phyloP scores from a whole-genome alignment of 2,329 filamentous ascomycete species.

The Phyllosticta citribraziliensis region DNA sequence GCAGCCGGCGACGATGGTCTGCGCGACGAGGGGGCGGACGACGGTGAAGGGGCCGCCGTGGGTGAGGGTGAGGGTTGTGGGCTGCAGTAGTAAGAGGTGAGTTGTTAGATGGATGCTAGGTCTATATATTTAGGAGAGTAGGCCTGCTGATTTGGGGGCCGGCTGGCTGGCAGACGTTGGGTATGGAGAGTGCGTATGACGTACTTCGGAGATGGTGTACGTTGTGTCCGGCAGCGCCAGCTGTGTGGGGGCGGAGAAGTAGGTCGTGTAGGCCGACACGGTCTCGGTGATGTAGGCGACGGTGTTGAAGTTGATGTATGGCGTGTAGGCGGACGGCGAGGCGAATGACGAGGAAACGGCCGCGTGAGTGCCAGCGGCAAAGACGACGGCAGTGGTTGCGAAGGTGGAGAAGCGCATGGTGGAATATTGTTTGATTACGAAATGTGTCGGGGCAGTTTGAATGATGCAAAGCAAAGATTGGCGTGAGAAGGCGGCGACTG shows the following conservation, averaged over 20 bases:
- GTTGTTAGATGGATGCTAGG: not conserved
- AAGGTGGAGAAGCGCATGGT: not conserved
- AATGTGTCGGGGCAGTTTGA: not conserved
- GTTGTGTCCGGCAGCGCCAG: not conserved
- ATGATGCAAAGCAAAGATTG: not conserved
- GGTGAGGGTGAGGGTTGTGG: not conserved
- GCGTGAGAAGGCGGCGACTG: not conserved
- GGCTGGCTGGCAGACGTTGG: too few relatives aligned
- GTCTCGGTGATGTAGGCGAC: not conserved
- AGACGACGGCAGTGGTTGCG: not conserved
- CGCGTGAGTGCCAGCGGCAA: not conserved
- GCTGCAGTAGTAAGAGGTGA: not conserved
- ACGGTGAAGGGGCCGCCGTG: not conserved
- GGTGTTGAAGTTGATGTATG: not conserved
- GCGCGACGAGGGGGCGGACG: not conserved
- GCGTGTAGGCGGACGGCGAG: not conserved
- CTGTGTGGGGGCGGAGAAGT: not conserved
- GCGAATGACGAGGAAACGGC: not conserved
- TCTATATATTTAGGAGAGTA: not conserved
- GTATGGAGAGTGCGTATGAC: not conserved
- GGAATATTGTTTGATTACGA: not conserved
- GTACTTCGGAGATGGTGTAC: not conserved
- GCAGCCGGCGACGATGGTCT: not conserved
- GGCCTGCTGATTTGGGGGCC: too few relatives aligned
- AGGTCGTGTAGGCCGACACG: not conserved